Conservation (phyloP, 2,329 filamentous ascomycete genomes). For the Aspergillus aculeatinus region DNA sequence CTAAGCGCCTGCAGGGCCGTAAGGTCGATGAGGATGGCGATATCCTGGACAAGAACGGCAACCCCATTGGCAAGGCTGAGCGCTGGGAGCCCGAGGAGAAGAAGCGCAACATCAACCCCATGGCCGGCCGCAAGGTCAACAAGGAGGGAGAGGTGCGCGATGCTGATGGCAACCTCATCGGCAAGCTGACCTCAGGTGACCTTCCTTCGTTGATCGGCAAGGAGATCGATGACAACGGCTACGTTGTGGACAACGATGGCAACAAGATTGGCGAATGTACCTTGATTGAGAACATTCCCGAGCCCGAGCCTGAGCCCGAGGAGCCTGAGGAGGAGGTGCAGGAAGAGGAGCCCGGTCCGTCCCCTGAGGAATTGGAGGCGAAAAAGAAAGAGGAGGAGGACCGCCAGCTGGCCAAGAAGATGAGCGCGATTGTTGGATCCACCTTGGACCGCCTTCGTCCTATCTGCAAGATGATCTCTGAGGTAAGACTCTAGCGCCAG, state of each 20-base stretch:
- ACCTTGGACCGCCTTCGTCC: conserved; percentile 81
- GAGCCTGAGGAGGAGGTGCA: conserved; percentile 39
- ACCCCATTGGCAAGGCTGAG: conserved; percentile 65
- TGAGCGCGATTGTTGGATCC: conserved; percentile 70
- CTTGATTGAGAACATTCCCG: conserved; percentile 58
- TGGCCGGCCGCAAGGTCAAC: conserved; percentile 56
- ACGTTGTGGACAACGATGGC: conserved; percentile 58
- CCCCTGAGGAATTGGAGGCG: conserved; percentile 52
- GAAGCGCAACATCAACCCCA: conserved; percentile 57
- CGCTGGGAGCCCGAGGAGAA: conserved; percentile 64
- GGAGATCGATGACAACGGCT: conserved; percentile 50
- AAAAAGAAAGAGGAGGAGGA: conserved; percentile 65
- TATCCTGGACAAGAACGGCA: conserved; percentile 66
- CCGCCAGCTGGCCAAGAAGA: conserved; percentile 73
- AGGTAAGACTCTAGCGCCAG: conserved; percentile 51
- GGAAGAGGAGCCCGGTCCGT: conserved; percentile 37
- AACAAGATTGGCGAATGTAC: conserved; percentile 65
- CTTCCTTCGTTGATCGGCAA: conserved; percentile 44
- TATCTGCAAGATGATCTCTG: conserved; percentile 81
- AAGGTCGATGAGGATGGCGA: conserved; percentile 68
- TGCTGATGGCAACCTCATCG: conserved; percentile 47
- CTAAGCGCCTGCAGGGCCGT: conserved; percentile 64
- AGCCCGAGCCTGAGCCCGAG: conserved; percentile 22
- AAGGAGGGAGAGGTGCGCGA: conserved; percentile 52
- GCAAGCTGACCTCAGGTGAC: conserved; percentile 47